Evolutionary conservation across 208 protist genomes (phyloP).

Genomic region (Acanthamoeba healyi): DNA sequence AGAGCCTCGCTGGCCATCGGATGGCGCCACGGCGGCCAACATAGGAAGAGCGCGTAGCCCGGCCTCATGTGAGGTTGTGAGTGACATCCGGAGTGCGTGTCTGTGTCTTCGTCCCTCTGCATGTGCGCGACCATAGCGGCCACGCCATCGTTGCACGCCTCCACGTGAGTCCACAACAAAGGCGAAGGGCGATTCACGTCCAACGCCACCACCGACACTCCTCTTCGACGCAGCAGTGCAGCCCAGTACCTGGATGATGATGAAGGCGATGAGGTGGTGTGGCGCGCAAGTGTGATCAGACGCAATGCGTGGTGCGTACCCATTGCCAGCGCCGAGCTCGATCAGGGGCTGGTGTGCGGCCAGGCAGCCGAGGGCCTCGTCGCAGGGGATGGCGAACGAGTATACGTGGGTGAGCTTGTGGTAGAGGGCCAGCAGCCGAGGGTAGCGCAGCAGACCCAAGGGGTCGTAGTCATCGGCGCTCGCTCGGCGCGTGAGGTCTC

Average conservation of each 20-base stretch:
- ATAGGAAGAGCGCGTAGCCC: conserved; percentile 4
- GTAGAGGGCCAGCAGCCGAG: background rate
- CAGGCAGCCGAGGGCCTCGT: background rate
- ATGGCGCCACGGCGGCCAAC: conserved; percentile 31
- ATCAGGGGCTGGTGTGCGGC: conserved; percentile 2
- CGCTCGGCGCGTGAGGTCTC: too few relatives aligned
- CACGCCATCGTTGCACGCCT: background rate
- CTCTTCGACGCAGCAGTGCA: background rate
- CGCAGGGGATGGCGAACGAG: background rate
- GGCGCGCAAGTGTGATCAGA: too few relatives aligned
- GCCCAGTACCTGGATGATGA: conserved; percentile 41
- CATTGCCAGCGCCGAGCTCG: conserved; percentile 1
- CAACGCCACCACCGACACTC: background rate
- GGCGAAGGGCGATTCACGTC: background rate
- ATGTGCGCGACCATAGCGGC: background rate
- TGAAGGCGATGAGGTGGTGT: background rate
- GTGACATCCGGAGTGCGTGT: background rate
- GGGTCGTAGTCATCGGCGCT: background rate
- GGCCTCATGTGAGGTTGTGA: background rate
- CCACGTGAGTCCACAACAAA: background rate
- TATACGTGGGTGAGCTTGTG: conserved; percentile 20
- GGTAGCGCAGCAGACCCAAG: background rate
- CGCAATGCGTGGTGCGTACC: background rate
- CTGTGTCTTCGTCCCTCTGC: background rate
- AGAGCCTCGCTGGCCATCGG: conserved; percentile 1